A percentile compares a stretch with the other conserved stretches of the same genome.
Conservation (phyloP, 106 monocot species). For the Phalaenopsis aphrodite region DNA sequence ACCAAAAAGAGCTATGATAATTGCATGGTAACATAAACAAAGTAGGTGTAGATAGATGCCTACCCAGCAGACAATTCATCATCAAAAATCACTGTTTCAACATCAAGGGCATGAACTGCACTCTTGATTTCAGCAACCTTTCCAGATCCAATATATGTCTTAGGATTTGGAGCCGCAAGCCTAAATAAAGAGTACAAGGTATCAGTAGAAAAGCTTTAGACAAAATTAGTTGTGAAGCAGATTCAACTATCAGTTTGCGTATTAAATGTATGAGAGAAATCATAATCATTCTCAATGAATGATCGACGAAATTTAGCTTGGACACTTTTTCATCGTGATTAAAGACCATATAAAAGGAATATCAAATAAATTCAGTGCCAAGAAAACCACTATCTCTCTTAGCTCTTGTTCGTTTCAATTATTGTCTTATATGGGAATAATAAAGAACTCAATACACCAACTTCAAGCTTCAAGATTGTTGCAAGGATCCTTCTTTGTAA, state of each 20-base stretch:
- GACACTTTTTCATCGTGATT: too few relatives aligned
- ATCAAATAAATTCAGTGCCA: too few relatives aligned
- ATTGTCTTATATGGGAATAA: too few relatives aligned
- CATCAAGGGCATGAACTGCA: constrained; percentile 78
- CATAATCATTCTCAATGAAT: too few relatives aligned
- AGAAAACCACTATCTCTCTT: too few relatives aligned
- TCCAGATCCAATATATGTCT: constrained; percentile 96
- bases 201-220: neutral
- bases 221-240: neutral
- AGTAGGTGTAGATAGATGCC: constrained; percentile 11
- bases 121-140: constrained; percentile 94
- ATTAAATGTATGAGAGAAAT: neutral
- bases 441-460: too few relatives aligned
- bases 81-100: constrained; percentile 95
- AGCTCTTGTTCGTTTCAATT: too few relatives aligned
- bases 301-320: too few relatives aligned
- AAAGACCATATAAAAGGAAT: too few relatives aligned
- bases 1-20: neutral
- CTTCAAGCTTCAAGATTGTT: too few relatives aligned
- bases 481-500: too few relatives aligned
- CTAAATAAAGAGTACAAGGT: constrained; percentile 21
- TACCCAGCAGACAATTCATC: constrained; percentile 94
- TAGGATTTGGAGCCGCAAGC: constrained; percentile 76
- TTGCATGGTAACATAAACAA: neutral
- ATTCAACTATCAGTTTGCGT: neutral